Evolutionary conservation across 2,329 filamentous ascomycete genomes (phyloP).

Genomic region (Eutypella sp.): DNA sequence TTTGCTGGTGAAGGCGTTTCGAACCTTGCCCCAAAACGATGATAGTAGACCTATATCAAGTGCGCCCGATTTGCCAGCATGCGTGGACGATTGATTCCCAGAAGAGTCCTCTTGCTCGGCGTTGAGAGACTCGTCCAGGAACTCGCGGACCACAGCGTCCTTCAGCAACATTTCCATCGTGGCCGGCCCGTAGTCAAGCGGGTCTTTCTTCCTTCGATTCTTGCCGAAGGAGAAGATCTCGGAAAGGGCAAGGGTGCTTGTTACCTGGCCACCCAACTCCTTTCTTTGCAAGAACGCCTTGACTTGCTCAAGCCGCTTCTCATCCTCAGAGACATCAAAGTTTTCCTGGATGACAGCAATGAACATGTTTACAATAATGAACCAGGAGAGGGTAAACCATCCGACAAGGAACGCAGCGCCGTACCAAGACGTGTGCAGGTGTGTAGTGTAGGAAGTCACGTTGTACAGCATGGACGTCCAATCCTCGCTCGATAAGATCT

Average conservation of each 20-base stretch:
- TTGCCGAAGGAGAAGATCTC: constrained; percentile 63
- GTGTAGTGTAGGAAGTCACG: constrained; percentile 64
- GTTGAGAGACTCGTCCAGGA: constrained; percentile 70
- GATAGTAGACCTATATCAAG: constrained; percentile 56
- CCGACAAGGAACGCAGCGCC: constrained; percentile 84
- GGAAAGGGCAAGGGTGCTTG: constrained; percentile 71
- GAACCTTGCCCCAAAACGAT: constrained; percentile 56
- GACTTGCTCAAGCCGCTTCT: constrained; percentile 94
- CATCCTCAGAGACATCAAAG: constrained; percentile 96
- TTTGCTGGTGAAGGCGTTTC: constrained; percentile 51
- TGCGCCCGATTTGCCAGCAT: constrained; percentile 32
- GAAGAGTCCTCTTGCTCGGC: constrained; percentile 33
- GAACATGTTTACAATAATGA: constrained; percentile 99
- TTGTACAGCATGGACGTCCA: constrained; percentile 88
- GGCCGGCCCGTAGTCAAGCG: constrained; percentile 84
- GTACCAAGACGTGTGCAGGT: constrained; percentile 78
- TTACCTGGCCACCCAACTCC: constrained; percentile 65
- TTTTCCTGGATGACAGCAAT: constrained; percentile 99
- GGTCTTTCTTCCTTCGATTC: constrained; percentile 63
- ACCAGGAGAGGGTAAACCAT: constrained; percentile 94
- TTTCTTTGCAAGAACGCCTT: constrained; percentile 90
- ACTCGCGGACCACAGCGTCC: constrained; percentile 90
- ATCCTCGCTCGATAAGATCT: constrained; percentile 91
- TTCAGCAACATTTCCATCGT: constrained; percentile 96
- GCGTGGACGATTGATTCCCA: constrained; percentile 31